Evolutionary conservation across 768 basidiomycete genomes (phyloP), one percentile per base, ranked within the genome.

Genomic region (Rhizopogon rudus): DNA sequence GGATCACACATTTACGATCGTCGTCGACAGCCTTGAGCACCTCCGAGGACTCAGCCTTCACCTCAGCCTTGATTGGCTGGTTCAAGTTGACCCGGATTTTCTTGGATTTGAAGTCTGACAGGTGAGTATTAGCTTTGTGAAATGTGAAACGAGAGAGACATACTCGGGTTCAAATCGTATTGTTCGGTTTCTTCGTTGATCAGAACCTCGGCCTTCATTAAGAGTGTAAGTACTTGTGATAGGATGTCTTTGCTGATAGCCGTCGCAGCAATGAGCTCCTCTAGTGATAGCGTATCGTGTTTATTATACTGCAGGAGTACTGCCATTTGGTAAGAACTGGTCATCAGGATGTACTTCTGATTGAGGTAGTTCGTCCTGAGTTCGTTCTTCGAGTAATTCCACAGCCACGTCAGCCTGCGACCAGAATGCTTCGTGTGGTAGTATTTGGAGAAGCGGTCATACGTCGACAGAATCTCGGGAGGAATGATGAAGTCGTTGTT

Each of bases 331-430:
- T 89, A 98, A 9, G 93, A 83, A 63, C 91, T 94, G 33, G 92
- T 93, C 86, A 94, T 91, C 67, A 98, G 75, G 63, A 96, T 93
- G 75, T 98, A 98, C 72, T 94, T 97, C 72, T 93, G 93, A 65
- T 86, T 87, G 53, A 92, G 78, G 72, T 97, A 93, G 66, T 90
- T 94, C 60, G 95, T 95, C 54, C 88, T 84, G 6, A 99, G 81
- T 68, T 99, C 97, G 73, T 95, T 95, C 77, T 96, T 96, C 53
- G 87, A 93, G 69, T 95, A 92, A 65, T 98, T 96, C 97, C 97
- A 99, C 9, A 98, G 75, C 96, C 96, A 99, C 0, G 92, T 95
- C 41, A 99, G 80, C 67, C 96, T 96, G 57, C 96, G 88, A 14
- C 94, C 96, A 2, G 88, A 90, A 69, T 96, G 93, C 71, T 95